phyloP scores from a whole-genome alignment of 2,329 filamentous ascomycete genomes.

The Gliomastix tumulicola region DNA sequence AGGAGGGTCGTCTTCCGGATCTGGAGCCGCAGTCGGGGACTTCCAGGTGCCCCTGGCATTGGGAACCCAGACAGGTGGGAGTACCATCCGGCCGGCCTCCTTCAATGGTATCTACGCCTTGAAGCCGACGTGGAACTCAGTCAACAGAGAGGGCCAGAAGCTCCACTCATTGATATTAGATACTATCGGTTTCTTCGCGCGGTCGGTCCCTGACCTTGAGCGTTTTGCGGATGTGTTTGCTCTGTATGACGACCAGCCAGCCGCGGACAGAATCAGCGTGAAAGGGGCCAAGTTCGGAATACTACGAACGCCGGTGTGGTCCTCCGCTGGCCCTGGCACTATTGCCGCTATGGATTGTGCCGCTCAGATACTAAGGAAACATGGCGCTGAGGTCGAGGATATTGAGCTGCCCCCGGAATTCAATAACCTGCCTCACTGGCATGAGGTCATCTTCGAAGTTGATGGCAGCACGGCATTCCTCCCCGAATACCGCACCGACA shows the following conservation, averaged over 20 bases:
- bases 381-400: constrained; percentile 50
- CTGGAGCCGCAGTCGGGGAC: constrained; percentile 55
- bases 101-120: constrained; percentile 44
- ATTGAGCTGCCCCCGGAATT: constrained; percentile 45
- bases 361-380: constrained; percentile 23
- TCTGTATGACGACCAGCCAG: constrained; percentile 29
- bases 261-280: constrained; percentile 24
- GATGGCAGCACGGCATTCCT: constrained; percentile 49
- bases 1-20: constrained; percentile 58
- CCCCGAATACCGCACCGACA: constrained; percentile 41
- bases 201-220: constrained; percentile 47
- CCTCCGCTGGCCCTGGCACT: constrained; percentile 35
- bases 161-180: constrained; percentile 27
- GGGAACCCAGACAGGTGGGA: constrained; percentile 58
- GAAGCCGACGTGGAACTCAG: constrained; percentile 10
- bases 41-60: constrained; percentile 50
- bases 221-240: constrained; percentile 44
- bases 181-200: constrained; percentile 50
- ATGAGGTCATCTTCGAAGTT: constrained; percentile 37
- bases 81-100: constrained; percentile 51
- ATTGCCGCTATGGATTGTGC: constrained; percentile 32
- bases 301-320: constrained; percentile 45
- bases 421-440: constrained; percentile 39
- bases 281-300: constrained; percentile 46
- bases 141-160: neutral